Percentiles rank a stretch among this genome's conserved stretches.
These are phyloP conservation scores for Rhodomyrtus tomentosa DNA, from an alignment of 345 rosid species.

Conservation along the genomic window DNA sequence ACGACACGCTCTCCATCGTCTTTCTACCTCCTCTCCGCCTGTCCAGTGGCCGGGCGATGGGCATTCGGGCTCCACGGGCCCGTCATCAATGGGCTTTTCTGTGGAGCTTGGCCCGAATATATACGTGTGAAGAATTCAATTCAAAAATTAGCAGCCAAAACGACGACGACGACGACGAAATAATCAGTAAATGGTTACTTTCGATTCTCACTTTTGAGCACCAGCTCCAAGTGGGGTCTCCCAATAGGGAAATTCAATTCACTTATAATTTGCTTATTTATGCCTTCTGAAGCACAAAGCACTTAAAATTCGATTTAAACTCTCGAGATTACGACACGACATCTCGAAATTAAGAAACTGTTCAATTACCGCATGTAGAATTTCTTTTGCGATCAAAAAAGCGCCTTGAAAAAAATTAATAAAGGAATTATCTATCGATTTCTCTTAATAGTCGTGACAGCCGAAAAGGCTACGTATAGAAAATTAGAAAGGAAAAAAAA, in stretches of 20 bases:
- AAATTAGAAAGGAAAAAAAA: not conserved
- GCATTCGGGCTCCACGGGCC: not conserved
- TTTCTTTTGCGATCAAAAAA: not conserved
- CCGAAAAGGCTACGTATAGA: not conserved
- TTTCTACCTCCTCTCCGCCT: not conserved
- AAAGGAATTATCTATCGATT: not conserved
- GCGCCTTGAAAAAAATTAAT: not conserved
- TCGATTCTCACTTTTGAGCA: not conserved
- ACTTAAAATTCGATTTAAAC: not conserved
- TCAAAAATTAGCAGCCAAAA: not conserved
- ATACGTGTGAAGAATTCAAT: not conserved
- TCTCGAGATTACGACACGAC: not conserved
- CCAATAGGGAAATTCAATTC: not conserved
- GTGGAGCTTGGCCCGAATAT: not conserved
- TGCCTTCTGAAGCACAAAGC: not conserved
- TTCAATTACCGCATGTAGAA: not conserved
- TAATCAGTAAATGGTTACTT: not conserved
- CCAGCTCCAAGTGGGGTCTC: not conserved
- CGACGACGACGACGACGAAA: not conserved
- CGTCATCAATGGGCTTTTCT: not conserved
- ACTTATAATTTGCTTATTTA: not conserved
- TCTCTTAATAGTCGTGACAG: not conserved
- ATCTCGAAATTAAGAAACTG: not conserved
- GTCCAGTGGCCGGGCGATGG: accelerated
- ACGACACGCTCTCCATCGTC: not conserved